These are phyloP conservation scores for Gastrodia elata DNA, from an alignment of 106 monocot genomes.

Conservation along the genomic window DNA sequence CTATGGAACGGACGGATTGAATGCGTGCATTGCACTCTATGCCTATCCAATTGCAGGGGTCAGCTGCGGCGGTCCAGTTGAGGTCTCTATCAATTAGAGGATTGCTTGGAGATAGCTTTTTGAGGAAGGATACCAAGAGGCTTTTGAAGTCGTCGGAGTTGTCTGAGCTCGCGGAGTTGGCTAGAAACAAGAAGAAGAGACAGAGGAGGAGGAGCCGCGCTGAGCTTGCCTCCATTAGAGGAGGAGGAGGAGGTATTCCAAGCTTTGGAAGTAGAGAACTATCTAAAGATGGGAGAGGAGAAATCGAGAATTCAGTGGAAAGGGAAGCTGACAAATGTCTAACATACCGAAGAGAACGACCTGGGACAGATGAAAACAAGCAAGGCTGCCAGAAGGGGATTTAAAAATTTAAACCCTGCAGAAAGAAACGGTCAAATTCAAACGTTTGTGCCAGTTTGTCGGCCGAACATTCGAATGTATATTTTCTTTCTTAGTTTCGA, in stretches of 20 bases:
- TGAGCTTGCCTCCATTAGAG: neutral
- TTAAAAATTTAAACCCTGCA: neutral
- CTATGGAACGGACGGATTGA: neutral
- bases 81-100: neutral
- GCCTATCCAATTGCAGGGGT: constrained; percentile 33
- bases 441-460: neutral
- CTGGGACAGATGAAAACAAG: neutral
- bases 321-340: constrained; percentile 1
- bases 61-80: constrained; percentile 19
- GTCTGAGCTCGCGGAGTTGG: neutral
- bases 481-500: no score
- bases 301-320: neutral
- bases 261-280: neutral
- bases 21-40: constrained; percentile 8
- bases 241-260: neutral
- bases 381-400: neutral
- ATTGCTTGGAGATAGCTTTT: constrained; percentile 16
- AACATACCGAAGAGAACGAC: neutral
- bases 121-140: constrained; percentile 28
- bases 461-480: no score
- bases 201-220: constrained; percentile 9
- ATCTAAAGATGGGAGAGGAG: neutral
- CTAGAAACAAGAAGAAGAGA: constrained; percentile 11
- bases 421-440: constrained; percentile 5
- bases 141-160: constrained; percentile 2